These are phyloP conservation scores for Paecilomyces sp. DNA, from an alignment of 2,329 filamentous ascomycete species.

Conservation along the genomic window DNA sequence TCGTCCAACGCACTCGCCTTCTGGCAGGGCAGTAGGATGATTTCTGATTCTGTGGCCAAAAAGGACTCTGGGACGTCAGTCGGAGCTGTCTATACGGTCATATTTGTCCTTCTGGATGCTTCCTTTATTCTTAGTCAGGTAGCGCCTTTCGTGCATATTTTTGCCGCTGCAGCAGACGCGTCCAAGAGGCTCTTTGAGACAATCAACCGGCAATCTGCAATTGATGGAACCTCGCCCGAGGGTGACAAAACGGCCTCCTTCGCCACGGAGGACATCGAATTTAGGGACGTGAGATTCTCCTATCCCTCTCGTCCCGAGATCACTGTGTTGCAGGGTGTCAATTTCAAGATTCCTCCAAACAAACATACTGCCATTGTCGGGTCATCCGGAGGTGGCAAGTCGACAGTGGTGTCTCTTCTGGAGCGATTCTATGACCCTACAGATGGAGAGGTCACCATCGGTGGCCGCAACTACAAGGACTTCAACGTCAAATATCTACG, in stretches of 20 bases:
- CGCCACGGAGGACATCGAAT: conserved; percentile 6
- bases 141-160: conserved; percentile 29
- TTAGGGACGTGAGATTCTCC: conserved; percentile 20
- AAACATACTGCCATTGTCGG: conserved; percentile 41
- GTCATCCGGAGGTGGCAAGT: conserved; percentile 47
- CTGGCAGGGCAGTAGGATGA: conserved; percentile 55
- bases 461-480: conserved; percentile 17
- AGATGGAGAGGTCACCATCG: conserved; percentile 24
- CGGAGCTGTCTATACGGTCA: conserved; percentile 30
- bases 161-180: conserved; percentile 9
- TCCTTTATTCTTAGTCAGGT: conserved; percentile 32
- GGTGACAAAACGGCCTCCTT: background rate
- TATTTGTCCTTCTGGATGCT: conserved; percentile 32
- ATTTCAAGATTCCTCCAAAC: conserved; percentile 23
- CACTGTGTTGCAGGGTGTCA: conserved; percentile 22
- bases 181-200: conserved; percentile 8
- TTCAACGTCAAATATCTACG: conserved; percentile 29
- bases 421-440: conserved; percentile 31
- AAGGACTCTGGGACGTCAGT: conserved; percentile 17
- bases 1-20: conserved; percentile 58
- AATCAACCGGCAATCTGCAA: conserved; percentile 9
- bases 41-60: conserved; percentile 32
- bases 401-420: conserved; percentile 35
- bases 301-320: conserved; percentile 12
- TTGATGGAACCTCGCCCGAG: conserved; percentile 7